phyloP scores from a whole-genome alignment of 2,329 filamentous ascomycete species.

The Diaporthe sp. region DNA sequence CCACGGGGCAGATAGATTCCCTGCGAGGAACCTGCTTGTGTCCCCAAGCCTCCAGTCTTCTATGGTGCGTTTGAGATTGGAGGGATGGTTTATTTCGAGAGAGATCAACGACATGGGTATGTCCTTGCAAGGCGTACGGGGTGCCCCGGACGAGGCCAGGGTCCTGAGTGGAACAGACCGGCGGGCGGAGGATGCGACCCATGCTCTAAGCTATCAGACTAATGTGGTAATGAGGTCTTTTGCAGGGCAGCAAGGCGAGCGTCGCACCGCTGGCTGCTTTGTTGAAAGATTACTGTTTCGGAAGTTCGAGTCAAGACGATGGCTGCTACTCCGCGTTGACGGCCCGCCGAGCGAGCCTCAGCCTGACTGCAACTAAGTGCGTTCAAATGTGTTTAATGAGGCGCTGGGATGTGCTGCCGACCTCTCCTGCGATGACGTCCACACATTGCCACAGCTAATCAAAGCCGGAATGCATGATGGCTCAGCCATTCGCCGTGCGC shows the following conservation, averaged over 20 bases:
- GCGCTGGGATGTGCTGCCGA: constrained; percentile 28
- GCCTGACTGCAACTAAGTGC: neutral
- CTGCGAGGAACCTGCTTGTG: neutral
- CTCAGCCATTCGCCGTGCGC: neutral
- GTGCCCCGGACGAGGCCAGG: constrained; percentile 32
- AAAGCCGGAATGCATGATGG: neutral
- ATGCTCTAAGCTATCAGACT: constrained; percentile 6
- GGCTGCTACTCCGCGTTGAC: constrained; percentile 13
- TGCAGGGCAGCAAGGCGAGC: constrained; percentile 9
- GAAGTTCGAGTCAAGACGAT: constrained; percentile 32
- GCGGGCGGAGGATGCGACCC: constrained; percentile 31
- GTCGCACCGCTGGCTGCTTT: constrained; percentile 15
- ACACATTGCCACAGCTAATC: constrained; percentile 16
- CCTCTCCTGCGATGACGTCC: constrained; percentile 14
- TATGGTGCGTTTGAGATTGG: constrained; percentile 37
- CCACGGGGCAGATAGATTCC: constrained; percentile 1
- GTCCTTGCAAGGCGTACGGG: constrained; percentile 30
- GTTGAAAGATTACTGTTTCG: constrained; percentile 38
- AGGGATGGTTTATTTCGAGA: constrained; percentile 28
- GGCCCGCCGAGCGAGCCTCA: constrained; percentile 28
- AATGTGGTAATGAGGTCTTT: constrained; percentile 12
- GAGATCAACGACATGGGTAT: constrained; percentile 31
- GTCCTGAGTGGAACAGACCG: constrained; percentile 32
- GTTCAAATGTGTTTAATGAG: constrained; percentile 20
- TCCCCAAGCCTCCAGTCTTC: constrained; percentile 19